Conservation (phyloP, 2,329 filamentous ascomycete genomes). For the Xylariales sp. region DNA sequence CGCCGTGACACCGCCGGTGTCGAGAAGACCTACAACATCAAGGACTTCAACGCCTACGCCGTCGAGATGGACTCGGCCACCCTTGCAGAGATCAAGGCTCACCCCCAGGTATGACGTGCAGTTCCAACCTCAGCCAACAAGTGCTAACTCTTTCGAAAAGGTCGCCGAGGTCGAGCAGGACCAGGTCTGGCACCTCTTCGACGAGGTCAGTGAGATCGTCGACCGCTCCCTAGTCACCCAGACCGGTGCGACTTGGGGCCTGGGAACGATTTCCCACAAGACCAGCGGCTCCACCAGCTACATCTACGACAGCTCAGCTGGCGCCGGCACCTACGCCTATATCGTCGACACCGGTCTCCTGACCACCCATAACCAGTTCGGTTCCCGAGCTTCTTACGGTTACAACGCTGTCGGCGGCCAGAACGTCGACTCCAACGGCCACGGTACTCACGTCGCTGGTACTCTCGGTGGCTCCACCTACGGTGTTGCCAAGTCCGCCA, state of each 20-base stretch:
- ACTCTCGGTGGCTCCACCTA: slow-evolving; percentile 57
- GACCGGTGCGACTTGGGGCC: slow-evolving; percentile 55
- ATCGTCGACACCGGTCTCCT: slow-evolving; percentile 66
- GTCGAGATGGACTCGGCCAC: slow-evolving; percentile 57
- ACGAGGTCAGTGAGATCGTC: slow-evolving; percentile 39
- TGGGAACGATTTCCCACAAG: slow-evolving; percentile 59
- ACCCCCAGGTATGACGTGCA: slow-evolving; percentile 36
- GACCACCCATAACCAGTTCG: slow-evolving; percentile 57
- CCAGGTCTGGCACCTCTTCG: slow-evolving; percentile 47
- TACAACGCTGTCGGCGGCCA: slow-evolving; percentile 48
- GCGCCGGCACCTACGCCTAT: slow-evolving; percentile 60
- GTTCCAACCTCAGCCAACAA: neutral
- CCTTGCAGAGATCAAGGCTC: slow-evolving; percentile 48
- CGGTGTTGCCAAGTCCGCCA: slow-evolving; percentile 57
- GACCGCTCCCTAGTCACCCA: slow-evolving; percentile 50
- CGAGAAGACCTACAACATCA: slow-evolving; percentile 56
- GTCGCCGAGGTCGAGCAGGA: slow-evolving; percentile 49
- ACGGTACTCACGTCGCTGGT: slow-evolving; percentile 61
- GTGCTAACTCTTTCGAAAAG: slow-evolving; percentile 33
- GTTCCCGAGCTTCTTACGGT: slow-evolving; percentile 53
- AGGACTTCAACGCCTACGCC: slow-evolving; percentile 56
- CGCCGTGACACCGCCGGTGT: slow-evolving; percentile 52
- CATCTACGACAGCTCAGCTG: slow-evolving; percentile 56
- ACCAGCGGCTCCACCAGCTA: slow-evolving; percentile 52
- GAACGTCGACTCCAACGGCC: slow-evolving; percentile 54